Base-by-base conservation (phyloP, 768 basidiomycete species). In the Leccinum fibrillosum region DNA sequence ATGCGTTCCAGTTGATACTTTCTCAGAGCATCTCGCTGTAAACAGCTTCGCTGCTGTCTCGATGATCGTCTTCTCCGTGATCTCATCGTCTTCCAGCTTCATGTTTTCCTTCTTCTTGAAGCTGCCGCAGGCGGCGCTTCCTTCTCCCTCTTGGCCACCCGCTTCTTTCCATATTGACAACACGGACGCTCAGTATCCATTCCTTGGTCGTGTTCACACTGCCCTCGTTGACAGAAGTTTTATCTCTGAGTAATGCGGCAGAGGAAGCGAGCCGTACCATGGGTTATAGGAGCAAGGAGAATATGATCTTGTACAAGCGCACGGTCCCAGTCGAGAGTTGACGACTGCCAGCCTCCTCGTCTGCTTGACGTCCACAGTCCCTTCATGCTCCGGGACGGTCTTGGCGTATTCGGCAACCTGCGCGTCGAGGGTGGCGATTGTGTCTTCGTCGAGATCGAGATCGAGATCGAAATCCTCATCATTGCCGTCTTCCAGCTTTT, bases 291-390 rank as follows among this genome's bases (percentile, higher is more conserved):
- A 94, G 82, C 2, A 94, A 98, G 17, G 91, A 85, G 74, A 92
- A 92, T 35, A 98, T 91, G 74, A 26, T 26, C 26, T 26, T 26
- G 26, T 26, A 87, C 12, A 99, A 77, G 70, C 98, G 94, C 19
- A 77, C 76, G 0, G 72, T 98, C 97, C 96, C 97, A 99, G 74
- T 99, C 96, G 53, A 98, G 82, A 82, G 71, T 98, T 98, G 62
- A 98, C 96, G 47, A 89, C 82, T 1, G 96, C 97, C 6, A 99
- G 70, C 23, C 96, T 81, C 55, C 76, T 80, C 2, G 93, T 94
- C 10, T 66, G 72, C 49, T 77, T 72, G 10, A 77, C 72, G 8
- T 75, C 78, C 2, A 76, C 64, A 71, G 4, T 68, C 67, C 72
- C 75, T 3, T 77, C 76, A 23, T 80, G 79, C 10, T 79, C 77